Evolutionary conservation across 2,329 filamentous ascomycete species (phyloP).

Genomic region (Cordyceps militaris): DNA sequence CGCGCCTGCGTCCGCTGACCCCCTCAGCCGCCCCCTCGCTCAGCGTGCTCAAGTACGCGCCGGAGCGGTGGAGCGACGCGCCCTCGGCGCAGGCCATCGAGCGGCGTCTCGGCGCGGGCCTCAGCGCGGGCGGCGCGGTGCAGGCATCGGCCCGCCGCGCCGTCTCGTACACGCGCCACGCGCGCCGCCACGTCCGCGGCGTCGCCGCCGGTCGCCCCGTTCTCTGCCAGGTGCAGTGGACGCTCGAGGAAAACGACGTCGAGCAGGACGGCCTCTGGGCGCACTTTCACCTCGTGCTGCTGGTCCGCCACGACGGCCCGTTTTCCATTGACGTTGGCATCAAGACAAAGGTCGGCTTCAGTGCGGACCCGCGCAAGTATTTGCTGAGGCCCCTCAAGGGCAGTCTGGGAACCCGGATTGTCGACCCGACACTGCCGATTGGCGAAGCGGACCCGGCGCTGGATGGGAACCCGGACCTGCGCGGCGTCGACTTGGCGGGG

Average conservation of each 20-base stretch:
- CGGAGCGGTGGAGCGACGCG: not conserved
- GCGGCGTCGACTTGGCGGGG: not conserved
- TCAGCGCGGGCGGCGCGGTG: not conserved
- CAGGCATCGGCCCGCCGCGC: slow-evolving; percentile 1
- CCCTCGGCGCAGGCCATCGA: not conserved
- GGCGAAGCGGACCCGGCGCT: not conserved
- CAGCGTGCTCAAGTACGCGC: slow-evolving; percentile 5
- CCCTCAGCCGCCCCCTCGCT: not conserved
- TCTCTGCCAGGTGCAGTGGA: slow-evolving; percentile 3
- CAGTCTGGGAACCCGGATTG: not conserved
- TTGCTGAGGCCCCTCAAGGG: not conserved
- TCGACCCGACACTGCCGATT: not conserved
- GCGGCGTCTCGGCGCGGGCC: not conserved
- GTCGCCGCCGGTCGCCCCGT: not conserved
- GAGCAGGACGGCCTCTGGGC: slow-evolving; percentile 6
- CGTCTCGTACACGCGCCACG: not conserved
- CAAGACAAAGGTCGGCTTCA: slow-evolving; percentile 6
- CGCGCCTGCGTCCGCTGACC: not conserved
- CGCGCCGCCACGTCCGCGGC: not conserved
- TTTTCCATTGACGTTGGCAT: slow-evolving; percentile 2
- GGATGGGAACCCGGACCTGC: not conserved
- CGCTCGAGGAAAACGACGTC: slow-evolving; percentile 2
- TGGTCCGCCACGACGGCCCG: slow-evolving; percentile 5
- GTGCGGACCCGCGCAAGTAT: slow-evolving; percentile 1
- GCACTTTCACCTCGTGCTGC: slow-evolving; percentile 4